phyloP scores from a whole-genome alignment of 306 rosid genomes.

The Cyclanthera cordifolia region DNA sequence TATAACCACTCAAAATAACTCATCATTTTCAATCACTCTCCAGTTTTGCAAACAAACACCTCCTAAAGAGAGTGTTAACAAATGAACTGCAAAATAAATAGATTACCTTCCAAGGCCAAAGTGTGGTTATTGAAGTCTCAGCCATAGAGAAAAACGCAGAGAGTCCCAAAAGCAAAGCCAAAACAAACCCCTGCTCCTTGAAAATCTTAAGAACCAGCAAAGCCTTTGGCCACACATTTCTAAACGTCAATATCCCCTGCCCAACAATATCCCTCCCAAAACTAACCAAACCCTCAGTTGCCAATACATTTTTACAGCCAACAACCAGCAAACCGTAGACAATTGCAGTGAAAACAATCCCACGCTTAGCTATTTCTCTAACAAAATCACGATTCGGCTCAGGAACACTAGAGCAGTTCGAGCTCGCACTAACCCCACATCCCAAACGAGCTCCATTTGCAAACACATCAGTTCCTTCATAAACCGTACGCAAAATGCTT shows the following conservation, averaged over 20 bases:
- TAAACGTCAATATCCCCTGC: constrained; percentile 54
- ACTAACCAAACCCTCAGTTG: constrained; percentile 50
- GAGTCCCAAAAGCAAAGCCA: constrained; percentile 79
- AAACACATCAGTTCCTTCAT: constrained; percentile 9
- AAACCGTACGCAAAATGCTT: constrained; percentile 16
- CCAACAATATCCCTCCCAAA: constrained; percentile 63
- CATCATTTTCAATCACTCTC: no score
- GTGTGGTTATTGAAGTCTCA: constrained; percentile 92
- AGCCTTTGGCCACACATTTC: constrained; percentile 75
- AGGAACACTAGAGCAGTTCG: constrained; percentile 18
- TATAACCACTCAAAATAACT: no score
- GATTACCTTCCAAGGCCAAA: constrained; percentile 99
- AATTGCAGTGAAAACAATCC: constrained; percentile 53
- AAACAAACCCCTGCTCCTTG: constrained; percentile 82
- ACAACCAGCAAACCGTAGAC: constrained; percentile 53
- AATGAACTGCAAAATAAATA: not conserved
- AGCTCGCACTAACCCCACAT: constrained; percentile 26
- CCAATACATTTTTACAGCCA: constrained; percentile 52
- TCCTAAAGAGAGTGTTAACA: not conserved
- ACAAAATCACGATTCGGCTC: constrained; percentile 28
- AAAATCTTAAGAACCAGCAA: constrained; percentile 56
- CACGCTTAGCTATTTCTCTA: constrained; percentile 33
- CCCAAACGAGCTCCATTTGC: constrained; percentile 29
- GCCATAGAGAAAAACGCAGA: constrained; percentile 99
- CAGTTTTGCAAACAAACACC: no score